Evolutionary conservation across 1,139 yeast genomes (phyloP), one percentile per base, ranked within the genome.

Genomic region (Debaryomyces coudertii): DNA sequence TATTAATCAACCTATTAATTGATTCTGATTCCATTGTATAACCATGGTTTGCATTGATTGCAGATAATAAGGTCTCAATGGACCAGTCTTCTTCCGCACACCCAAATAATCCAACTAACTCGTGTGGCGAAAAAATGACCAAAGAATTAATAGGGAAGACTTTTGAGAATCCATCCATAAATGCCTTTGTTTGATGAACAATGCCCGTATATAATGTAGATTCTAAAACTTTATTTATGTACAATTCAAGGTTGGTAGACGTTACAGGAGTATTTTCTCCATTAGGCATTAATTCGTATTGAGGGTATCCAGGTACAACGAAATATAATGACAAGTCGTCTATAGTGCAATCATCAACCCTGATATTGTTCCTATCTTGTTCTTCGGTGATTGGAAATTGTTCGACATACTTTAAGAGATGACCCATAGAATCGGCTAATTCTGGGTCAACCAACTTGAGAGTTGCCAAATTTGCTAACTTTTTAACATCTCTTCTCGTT

Each of bases 41-140:
- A 1, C 99, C 99, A 64, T 93, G 99, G 57, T 92, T 95, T 0
- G 98, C 97, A 54, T 81, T 82, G 20, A 93, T 71, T 0, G 85
- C 75, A 2, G 80, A 73, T 7, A 71, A 58, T 39, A 93, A 68
- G 0, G 95, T 80, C 40, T 76, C 80, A 40, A 60, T 61, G 0
- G 93, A 80, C 98, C 99, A 93, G 59, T 93, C 98, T 58, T 90
- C 98, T 43, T 84, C 84, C 1, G 82, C 81, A 50, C 80, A 83
- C 5, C 77, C 77, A 56, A 89, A 83, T 43, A 93, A 62, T 36
- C 78, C 79, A 2, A 79, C 82, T 39, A 90, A 71, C 60, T 93
- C 99, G 16, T 72, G 77, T 0, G 96, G 82, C 1, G 89, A 77
- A 54, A 93, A 87, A 2, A 90, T 79, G 11, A 79, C 65, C 58